phyloP scores from a whole-genome alignment of 2,329 filamentous ascomycete genomes.

The Microthyrium microscopicum region DNA sequence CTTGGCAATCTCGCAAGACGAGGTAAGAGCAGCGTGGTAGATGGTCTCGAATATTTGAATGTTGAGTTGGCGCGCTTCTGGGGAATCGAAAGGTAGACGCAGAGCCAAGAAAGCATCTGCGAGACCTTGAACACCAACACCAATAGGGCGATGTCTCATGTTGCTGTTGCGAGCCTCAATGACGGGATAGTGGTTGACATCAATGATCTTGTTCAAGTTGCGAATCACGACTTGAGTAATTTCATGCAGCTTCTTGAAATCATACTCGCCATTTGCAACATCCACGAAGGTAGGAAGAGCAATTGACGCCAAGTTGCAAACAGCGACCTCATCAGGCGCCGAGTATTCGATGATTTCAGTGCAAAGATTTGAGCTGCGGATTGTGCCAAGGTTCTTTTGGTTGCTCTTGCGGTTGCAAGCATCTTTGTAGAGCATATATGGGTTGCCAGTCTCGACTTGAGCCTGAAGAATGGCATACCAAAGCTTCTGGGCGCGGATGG shows the following conservation, averaged over 20 bases:
- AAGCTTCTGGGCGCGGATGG: slow-evolving; percentile 92
- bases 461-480: slow-evolving; percentile 98
- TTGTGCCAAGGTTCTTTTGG: slow-evolving; percentile 98
- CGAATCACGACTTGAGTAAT: slow-evolving; percentile 81
- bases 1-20: slow-evolving; percentile 74
- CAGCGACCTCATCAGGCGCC: slow-evolving; percentile 92
- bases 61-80: slow-evolving; percentile 85
- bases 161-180: slow-evolving; percentile 88
- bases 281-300: slow-evolving; percentile 85
- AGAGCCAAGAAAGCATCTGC: slow-evolving; percentile 96
- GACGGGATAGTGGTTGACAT: slow-evolving; percentile 97
- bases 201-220: slow-evolving; percentile 97
- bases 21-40: slow-evolving; percentile 86
- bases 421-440: slow-evolving; percentile 99
- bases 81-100: slow-evolving; percentile 90
- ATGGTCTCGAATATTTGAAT: slow-evolving; percentile 99
- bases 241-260: slow-evolving; percentile 94
- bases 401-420: slow-evolving; percentile 98
- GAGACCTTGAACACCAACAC: slow-evolving; percentile 92
- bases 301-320: slow-evolving; percentile 93
- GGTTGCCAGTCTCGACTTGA: slow-evolving; percentile 96
- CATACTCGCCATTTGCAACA: slow-evolving; percentile 66
- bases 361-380: slow-evolving; percentile 96
- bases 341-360: slow-evolving; percentile 98
- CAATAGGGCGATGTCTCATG: slow-evolving; percentile 89